Percentiles rank a stretch among this genome's conserved stretches.
phyloP scores from a whole-genome alignment of 1,284 basidiomycete species.

The Trichosporon asahii region DNA sequence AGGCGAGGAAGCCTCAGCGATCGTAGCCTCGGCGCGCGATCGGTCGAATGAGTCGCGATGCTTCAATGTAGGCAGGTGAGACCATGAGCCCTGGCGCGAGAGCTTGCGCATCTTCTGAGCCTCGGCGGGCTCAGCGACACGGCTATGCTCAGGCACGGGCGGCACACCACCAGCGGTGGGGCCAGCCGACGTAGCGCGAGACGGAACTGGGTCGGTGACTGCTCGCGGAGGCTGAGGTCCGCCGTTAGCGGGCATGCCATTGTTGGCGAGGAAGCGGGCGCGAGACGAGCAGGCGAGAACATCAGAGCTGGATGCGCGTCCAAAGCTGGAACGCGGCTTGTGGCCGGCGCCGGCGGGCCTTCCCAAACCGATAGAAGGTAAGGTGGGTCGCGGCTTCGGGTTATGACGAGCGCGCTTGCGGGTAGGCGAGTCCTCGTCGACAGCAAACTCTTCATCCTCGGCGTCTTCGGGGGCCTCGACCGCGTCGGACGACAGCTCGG shows the following conservation, averaged over 20 bases:
- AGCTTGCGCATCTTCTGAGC: slow-evolving; percentile 24
- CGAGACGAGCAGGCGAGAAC: slow-evolving; percentile 27
- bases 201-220: slow-evolving; percentile 24
- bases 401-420: slow-evolving; percentile 25
- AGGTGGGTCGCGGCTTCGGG: slow-evolving; percentile 19
- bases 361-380: slow-evolving; percentile 24
- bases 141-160: slow-evolving; percentile 3
- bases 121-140: slow-evolving; percentile 2
- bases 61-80: slow-evolving; percentile 22
- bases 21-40: slow-evolving; percentile 17
- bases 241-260: slow-evolving; percentile 5
- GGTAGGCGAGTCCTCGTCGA: slow-evolving; percentile 26
- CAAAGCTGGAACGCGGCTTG: slow-evolving; percentile 24
- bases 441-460: slow-evolving; percentile 23
- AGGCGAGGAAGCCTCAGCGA: slow-evolving; percentile 18
- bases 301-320: slow-evolving; percentile 25
- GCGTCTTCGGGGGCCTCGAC: slow-evolving; percentile 25
- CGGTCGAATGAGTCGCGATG: slow-evolving; percentile 29
- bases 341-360: slow-evolving; percentile 15
- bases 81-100: slow-evolving; percentile 26
- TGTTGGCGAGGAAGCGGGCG: slow-evolving; percentile 23
- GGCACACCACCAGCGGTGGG: slow-evolving; percentile 10
- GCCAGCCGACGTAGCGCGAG: slow-evolving; percentile 24
- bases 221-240: slow-evolving; percentile 11
- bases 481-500: slow-evolving; percentile 26